A percentile compares a stretch with the other conserved stretches of the same genome.
Evolutionary conservation across 352 stramenopile species (phyloP).

Genomic region (Pythium volutum): DNA sequence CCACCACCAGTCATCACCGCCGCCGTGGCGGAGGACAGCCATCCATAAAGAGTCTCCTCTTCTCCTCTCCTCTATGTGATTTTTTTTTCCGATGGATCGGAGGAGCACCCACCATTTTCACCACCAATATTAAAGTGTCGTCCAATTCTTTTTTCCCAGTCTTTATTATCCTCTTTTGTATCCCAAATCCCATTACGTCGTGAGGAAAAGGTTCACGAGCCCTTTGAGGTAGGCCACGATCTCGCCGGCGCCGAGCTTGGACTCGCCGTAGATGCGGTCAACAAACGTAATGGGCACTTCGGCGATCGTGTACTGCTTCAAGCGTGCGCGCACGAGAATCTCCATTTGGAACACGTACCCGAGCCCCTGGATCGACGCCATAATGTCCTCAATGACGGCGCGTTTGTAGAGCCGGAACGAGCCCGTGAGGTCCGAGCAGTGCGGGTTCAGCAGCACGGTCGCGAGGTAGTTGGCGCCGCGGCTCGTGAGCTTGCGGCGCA

Average conservation of each 20-base stretch:
- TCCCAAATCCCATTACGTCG: slow-evolving; percentile 55
- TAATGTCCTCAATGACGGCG: slow-evolving; percentile 93
- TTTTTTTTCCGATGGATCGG: background rate
- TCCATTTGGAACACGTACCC: slow-evolving; percentile 99
- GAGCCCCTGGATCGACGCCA: slow-evolving; percentile 81
- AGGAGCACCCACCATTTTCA: background rate
- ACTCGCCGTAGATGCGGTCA: slow-evolving; percentile 98
- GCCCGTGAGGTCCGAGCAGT: slow-evolving; percentile 95
- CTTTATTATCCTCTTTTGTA: background rate
- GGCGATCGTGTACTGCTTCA: slow-evolving; percentile 89
- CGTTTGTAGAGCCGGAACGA: slow-evolving; percentile 97
- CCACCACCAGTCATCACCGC: too few species aligned
- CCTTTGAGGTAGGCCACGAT: slow-evolving; percentile 97
- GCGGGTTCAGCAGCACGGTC: slow-evolving; percentile 94
- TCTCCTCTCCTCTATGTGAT: background rate
- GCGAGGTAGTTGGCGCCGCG: slow-evolving; percentile 97
- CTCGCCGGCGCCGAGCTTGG: slow-evolving; percentile 97
- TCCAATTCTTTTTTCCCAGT: slow-evolving; percentile 10
- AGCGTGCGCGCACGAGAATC: slow-evolving; percentile 94
- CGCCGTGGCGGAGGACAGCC: background rate
- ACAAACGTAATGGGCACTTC: slow-evolving; percentile 99
- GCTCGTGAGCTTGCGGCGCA: slow-evolving; percentile 95
- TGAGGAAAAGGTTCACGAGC: slow-evolving; percentile 95
- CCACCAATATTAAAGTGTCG: slow-evolving; percentile 23
- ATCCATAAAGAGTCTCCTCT: background rate